These are phyloP conservation scores for Spizellomyces punctatus DNA, from an alignment of 192 early-diverging fungal species.

Conservation along the genomic window DNA sequence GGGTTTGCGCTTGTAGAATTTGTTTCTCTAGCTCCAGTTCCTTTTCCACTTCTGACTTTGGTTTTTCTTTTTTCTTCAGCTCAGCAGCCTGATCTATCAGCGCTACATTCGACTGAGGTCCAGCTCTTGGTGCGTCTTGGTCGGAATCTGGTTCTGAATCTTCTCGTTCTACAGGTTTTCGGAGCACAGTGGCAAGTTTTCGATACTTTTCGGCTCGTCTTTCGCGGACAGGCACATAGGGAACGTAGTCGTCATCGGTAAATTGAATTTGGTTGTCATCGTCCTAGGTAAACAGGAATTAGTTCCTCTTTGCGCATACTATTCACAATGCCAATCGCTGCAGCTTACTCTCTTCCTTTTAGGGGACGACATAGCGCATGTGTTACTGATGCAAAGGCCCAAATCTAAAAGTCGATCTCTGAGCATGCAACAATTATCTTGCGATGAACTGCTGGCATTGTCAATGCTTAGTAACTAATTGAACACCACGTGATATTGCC, in stretches of 20 bases:
- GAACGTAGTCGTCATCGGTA: constrained; percentile 60
- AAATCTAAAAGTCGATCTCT: too few species aligned
- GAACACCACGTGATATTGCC: too few species aligned
- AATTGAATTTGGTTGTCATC: neutral
- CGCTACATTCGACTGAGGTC: constrained; percentile 66
- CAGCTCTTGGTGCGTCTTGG: constrained; percentile 39
- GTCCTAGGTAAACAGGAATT: too few species aligned
- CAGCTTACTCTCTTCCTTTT: too few species aligned
- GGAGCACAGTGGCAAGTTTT: constrained; percentile 20
- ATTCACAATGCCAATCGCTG: too few species aligned
- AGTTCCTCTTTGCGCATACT: too few species aligned
- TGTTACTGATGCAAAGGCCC: too few species aligned
- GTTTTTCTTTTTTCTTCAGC: constrained; percentile 62
- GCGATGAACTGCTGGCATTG: too few species aligned
- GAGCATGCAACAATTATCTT: too few species aligned
- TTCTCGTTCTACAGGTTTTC: constrained; percentile 25
- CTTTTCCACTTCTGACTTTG: constrained; percentile 81
- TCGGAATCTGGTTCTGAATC: constrained; percentile 27
- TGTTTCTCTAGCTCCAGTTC: constrained; percentile 80
- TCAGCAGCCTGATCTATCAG: constrained; percentile 87
- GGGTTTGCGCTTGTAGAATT: constrained; percentile 80
- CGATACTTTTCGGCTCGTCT: constrained; percentile 57
- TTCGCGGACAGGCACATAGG: constrained; percentile 74
- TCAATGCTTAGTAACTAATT: too few species aligned
- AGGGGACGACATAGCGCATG: too few species aligned